Percentiles rank a stretch among this genome's conserved stretches.
Conservation (phyloP, 1,284 basidiomycete species). For the Porogramme epimiltina region DNA sequence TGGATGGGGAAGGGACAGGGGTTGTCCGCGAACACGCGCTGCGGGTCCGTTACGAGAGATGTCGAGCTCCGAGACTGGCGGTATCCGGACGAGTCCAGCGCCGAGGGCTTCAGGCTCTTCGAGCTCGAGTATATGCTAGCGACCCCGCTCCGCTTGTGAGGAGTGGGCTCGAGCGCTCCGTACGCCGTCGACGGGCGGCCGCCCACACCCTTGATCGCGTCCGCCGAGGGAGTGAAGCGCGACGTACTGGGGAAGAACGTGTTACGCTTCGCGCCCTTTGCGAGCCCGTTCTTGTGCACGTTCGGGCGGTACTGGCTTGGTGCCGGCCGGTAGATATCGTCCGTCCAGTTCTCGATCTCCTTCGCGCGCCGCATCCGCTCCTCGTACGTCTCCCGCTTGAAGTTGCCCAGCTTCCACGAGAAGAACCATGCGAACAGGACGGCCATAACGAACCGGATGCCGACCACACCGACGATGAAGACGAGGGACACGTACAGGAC, state of each 20-base stretch:
- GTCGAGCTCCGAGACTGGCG: conserved; percentile 83
- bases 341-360: conserved; percentile 96
- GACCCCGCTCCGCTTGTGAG: conserved; percentile 55
- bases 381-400: conserved; percentile 91
- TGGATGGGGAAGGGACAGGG: conserved; percentile 91
- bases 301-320: conserved; percentile 92
- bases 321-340: conserved; percentile 94
- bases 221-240: conserved; percentile 85
- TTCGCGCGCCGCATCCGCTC: conserved; percentile 90
- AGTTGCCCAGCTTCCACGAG: conserved; percentile 92
- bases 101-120: conserved; percentile 54
- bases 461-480: conserved; percentile 97
- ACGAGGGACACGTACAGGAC: conserved; percentile 95
- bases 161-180: conserved; percentile 67
- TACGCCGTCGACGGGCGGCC: conserved; percentile 77
- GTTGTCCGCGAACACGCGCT: conserved; percentile 57
- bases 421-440: conserved; percentile 98
- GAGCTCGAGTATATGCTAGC: conserved; percentile 52
- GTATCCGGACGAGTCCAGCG: conserved; percentile 77
- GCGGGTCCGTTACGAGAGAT: conserved; percentile 56
- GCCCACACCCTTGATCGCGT: conserved; percentile 59
- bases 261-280: conserved; percentile 59
- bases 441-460: conserved; percentile 96
- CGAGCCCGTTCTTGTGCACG: conserved; percentile 69
- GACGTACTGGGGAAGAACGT: conserved; percentile 84